Evolutionary conservation across 2,329 filamentous ascomycete species (phyloP).

Genomic region (Akanthomyces dipterigenus): DNA sequence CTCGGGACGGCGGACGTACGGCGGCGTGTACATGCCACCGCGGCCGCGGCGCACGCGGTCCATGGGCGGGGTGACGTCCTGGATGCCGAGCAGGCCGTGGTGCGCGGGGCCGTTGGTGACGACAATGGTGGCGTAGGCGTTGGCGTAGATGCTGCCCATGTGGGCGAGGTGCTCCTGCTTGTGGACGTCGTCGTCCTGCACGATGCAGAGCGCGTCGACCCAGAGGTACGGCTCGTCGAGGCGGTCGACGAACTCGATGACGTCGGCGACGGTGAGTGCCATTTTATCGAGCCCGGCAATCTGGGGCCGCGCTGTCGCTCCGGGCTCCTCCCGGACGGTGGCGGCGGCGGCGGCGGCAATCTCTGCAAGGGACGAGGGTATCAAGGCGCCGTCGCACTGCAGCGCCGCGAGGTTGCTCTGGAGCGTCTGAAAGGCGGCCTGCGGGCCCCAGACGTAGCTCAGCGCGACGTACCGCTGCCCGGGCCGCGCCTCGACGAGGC

Average conservation of each 20-base stretch:
- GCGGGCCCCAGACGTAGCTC: slow-evolving; percentile 17
- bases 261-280: slow-evolving; percentile 11
- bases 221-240: slow-evolving; percentile 14
- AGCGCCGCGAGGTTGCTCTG: slow-evolving; percentile 3
- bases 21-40: not conserved
- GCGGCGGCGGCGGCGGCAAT: no score
- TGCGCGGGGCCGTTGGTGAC: not conserved
- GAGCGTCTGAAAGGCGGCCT: slow-evolving; percentile 2
- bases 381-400: not conserved
- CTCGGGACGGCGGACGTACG: not conserved
- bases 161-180: slow-evolving; percentile 14
- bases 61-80: not conserved
- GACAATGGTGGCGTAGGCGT: slow-evolving; percentile 6
- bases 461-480: slow-evolving; percentile 15
- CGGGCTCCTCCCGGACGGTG: no score
- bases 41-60: not conserved
- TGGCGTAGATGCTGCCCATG: slow-evolving; percentile 15
- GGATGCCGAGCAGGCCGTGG: not conserved
- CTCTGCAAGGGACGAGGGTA: not conserved
- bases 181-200: slow-evolving; percentile 14
- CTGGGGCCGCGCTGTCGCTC: not conserved
- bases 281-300: not conserved
- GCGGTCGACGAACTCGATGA: slow-evolving; percentile 12
- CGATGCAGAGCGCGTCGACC: slow-evolving; percentile 18
- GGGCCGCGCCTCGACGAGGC: slow-evolving; percentile 1